Conservation (phyloP, 805 yeast genomes). For the Helenozyma rhizophorensis region DNA sequence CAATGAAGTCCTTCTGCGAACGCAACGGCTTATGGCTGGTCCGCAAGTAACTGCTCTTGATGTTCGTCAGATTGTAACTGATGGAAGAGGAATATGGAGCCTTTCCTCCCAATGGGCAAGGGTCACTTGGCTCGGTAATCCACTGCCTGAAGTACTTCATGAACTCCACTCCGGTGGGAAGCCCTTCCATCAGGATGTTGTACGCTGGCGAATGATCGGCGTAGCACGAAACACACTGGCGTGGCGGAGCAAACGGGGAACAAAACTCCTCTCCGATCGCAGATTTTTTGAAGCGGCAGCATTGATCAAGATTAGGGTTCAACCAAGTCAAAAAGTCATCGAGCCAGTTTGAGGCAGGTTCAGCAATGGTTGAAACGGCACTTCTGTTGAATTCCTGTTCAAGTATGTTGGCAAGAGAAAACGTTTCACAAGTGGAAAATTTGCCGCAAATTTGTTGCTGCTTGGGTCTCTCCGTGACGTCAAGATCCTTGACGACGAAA, state of each 20-base stretch:
- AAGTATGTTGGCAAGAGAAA: constrained; percentile 71
- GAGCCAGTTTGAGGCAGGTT: constrained; percentile 88
- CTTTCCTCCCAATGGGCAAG: constrained; percentile 93
- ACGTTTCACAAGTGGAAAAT: constrained; percentile 77
- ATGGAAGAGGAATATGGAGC: constrained; percentile 73
- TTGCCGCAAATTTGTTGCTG: constrained; percentile 85
- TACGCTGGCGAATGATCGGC: constrained; percentile 56
- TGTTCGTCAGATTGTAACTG: constrained; percentile 30
- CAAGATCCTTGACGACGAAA: constrained; percentile 68
- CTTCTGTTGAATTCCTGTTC: constrained; percentile 80
- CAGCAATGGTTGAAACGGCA: constrained; percentile 59
- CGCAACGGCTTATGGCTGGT: constrained; percentile 74
- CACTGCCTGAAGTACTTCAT: constrained; percentile 71
- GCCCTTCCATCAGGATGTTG: constrained; percentile 71
- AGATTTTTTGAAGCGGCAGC: constrained; percentile 67
- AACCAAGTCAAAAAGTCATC: constrained; percentile 87
- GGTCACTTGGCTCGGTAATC: constrained; percentile 81
- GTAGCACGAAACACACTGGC: constrained; percentile 73
- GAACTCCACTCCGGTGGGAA: constrained; percentile 72
- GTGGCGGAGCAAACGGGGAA: constrained; percentile 58
- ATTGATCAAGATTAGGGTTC: constrained; percentile 80
- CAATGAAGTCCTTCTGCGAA: constrained; percentile 80
- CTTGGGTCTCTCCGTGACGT: constrained; percentile 53
- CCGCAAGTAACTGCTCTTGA: constrained; percentile 67
- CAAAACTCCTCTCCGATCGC: constrained; percentile 48